Base-by-base conservation (phyloP, 2,329 filamentous ascomycete species). In the Verticillium klebahnii region DNA sequence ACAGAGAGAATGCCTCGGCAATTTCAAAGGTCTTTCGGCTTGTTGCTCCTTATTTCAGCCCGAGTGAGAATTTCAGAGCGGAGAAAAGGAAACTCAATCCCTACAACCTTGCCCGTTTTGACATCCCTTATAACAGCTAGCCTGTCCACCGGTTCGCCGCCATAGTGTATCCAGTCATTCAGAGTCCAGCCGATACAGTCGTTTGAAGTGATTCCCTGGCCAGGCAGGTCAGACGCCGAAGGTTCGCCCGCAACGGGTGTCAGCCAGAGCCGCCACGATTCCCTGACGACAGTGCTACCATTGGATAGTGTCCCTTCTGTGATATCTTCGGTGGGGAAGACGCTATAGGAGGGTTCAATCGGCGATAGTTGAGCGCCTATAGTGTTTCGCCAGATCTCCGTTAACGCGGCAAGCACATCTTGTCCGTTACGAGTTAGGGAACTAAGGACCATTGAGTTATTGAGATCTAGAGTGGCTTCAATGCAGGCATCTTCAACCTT, bases 161-260 rank as follows among this genome's bases (percentile, higher is more conserved):
- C 73, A 60, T 77, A 76, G 32, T 73, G 69, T 25, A 76, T 63
- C 72, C 71, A 77, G 37, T 76, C 72, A 0, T 68, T 69, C 5
- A 72, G 61, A 37, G 69, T 71, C 74, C 73, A 77, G 3, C 68
- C 65, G 1, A 68, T 31, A 45, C 73, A 76, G 19, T 68, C 67
- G n/a, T 68, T 62, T 1, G 61, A 60, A 12, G 66, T 62, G 14
- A 73, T 39, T 0, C 58, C 61, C 6, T 61, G 60, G 0, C 69
- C 69, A 0, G 74, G 72, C 2, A 77, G 65, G 32, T 74, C 71
- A 0, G 72, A 73, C 15, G 61, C 11, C 1, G 54, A 37, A 0
- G 60, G 32, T 9, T 52, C 39, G n/a, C 50, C n/a, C 34, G 55
- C 39, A 14, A 57, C 19, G 1, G 52, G 55, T 0, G 69, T 67